Evolutionary conservation across 345 rosid species (phyloP), one percentile per base, ranked within the genome.

Genomic region (Orychophragmus violaceus): DNA sequence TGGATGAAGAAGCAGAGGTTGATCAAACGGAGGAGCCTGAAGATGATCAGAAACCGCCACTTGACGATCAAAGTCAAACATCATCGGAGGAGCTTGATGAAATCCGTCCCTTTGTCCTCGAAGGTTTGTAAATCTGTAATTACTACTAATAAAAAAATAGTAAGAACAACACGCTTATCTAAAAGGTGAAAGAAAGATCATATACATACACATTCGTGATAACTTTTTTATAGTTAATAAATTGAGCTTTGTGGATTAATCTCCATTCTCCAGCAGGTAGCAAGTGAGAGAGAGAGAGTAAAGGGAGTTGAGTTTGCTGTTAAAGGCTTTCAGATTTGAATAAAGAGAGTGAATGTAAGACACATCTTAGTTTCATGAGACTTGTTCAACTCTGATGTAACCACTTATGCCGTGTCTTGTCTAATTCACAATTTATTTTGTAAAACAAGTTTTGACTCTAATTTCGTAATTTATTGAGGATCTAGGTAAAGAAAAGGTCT

Each of bases 111-210:
- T 93, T 86, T 81, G 71, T 84, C 75, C 86, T 93, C 13, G 96
- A 93, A 90, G 97, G 97, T 93, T 87, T 86, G 97, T 91, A 82
- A 79, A 61, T 41, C 10, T 66, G 71, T 68, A 54, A 36, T 72
- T 51, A 50, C 66, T 48, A 7, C 33, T 35, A 29, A 19, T 36
- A 12, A 18, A 48, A 24, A 21, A 32, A 35, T 2, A 56, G 19
- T 7, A 58, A 72, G 53, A 59, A 42, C 23, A 49, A 50, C 24
- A 45, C 6, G 6, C 13, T 28, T 29, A 65, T 18, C 56, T 32
- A 70, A 65, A 71, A 60, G 54, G 41, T 59, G 59, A 66, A 65
- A 37, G 39, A 59, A 65, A 58, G 36, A 59, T 72, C 21, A 14
- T 24, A 54, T 56, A 22, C 18, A 72, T 7, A 71, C 46, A 33